phyloP scores from a whole-genome alignment of 495 filamentous ascomycete genomes.

The Polyplosphaeria fusca region DNA sequence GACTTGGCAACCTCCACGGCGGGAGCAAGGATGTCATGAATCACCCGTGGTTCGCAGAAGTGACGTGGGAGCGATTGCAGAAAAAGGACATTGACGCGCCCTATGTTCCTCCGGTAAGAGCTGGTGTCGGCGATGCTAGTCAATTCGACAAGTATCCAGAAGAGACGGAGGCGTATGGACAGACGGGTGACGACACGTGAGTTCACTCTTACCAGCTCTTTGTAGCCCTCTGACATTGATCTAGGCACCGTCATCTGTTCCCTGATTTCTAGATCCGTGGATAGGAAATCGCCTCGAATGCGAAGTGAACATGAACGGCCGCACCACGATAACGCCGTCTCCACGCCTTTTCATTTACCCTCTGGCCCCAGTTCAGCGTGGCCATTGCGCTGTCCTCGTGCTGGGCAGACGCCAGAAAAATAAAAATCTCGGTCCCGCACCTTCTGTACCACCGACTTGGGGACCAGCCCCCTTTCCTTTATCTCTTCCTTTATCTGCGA shows the following conservation, averaged over 20 bases:
- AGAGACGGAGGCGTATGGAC: slow-evolving; percentile 87
- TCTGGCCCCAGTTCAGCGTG: no score
- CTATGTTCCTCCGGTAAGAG: slow-evolving; percentile 93
- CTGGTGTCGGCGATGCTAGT: slow-evolving; percentile 89
- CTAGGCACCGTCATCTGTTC: slow-evolving; percentile 32
- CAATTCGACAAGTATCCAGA: slow-evolving; percentile 98
- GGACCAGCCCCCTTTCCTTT: no score
- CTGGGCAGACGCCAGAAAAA: no score
- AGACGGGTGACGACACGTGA: slow-evolving; percentile 74
- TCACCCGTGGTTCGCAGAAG: slow-evolving; percentile 94
- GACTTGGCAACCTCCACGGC: slow-evolving; percentile 87
- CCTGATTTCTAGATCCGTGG: slow-evolving; percentile 25
- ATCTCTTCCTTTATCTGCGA: no score
- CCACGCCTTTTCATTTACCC: no score
- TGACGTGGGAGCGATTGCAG: slow-evolving; percentile 91
- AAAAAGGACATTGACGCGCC: slow-evolving; percentile 98
- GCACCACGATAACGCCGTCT: no score
- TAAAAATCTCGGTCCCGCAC: no score
- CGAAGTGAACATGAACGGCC: no score
- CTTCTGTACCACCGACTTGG: no score
- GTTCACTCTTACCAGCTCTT: slow-evolving; percentile 43
- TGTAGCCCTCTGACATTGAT: slow-evolving; percentile 3
- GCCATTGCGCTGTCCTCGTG: no score
- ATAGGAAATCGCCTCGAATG: no score
- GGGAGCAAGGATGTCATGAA: slow-evolving; percentile 93